Evolutionary conservation across 495 filamentous ascomycete genomes (phyloP).

Genomic region (Penicilliopsis zonata): DNA sequence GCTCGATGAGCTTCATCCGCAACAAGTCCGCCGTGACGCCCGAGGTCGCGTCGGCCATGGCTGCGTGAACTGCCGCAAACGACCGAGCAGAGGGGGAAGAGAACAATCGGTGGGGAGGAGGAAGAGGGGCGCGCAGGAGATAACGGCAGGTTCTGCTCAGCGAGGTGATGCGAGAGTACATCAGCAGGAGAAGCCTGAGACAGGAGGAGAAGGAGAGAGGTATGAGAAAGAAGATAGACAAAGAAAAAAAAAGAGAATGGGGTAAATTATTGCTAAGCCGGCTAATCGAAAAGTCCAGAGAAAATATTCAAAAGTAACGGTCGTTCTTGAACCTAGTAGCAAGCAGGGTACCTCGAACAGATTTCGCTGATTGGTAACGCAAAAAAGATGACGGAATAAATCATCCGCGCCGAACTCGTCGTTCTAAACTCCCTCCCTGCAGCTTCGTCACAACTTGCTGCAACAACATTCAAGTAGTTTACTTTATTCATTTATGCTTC

Average conservation of each 20-base stretch:
- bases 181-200: slow-evolving; percentile 13
- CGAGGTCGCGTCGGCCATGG: slow-evolving; percentile 40
- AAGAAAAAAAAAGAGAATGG: neutral
- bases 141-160: slow-evolving; percentile 36
- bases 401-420: too few species aligned
- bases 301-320: too few species aligned
- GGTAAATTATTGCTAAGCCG: too few species aligned
- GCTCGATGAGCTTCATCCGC: slow-evolving; percentile 52
- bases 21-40: slow-evolving; percentile 61
- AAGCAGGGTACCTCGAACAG: too few species aligned
- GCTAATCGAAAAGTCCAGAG: too few species aligned
- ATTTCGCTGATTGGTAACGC: too few species aligned
- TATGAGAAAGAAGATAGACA: neutral
- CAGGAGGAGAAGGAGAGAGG: neutral
- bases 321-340: too few species aligned
- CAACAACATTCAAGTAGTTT: too few species aligned
- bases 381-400: slow-evolving; percentile 7
- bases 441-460: too few species aligned
- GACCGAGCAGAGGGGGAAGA: slow-evolving; percentile 30
- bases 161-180: slow-evolving; percentile 30
- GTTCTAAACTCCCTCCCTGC: too few species aligned
- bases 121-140: slow-evolving; percentile 20
- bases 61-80: slow-evolving; percentile 25
- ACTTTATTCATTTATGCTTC: too few species aligned
- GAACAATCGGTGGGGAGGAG: slow-evolving; percentile 12